Conservation (phyloP, 306 rosid genomes). For the Herpetospermum pedunculosum region DNA sequence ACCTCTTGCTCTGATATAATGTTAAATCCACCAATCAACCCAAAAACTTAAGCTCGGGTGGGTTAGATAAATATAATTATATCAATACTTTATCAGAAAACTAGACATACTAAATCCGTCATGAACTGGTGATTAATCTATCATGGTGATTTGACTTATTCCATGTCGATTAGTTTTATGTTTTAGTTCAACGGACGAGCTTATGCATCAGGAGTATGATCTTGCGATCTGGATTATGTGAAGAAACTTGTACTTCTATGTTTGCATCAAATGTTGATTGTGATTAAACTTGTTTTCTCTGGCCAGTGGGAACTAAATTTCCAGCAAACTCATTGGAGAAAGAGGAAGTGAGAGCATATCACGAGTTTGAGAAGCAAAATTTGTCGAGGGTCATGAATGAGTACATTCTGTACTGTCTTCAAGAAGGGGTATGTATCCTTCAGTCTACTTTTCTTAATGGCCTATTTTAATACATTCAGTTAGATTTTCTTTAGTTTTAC, state of each 20-base stretch:
- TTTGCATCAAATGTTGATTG: neutral
- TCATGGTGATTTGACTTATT: too few species aligned
- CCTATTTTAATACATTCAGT: neutral
- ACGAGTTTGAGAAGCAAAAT: conserved; percentile 44
- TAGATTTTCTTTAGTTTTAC: neutral
- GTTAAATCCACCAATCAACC: too few species aligned
- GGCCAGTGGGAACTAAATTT: conserved; percentile 59
- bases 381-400: conserved; percentile 47
- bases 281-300: conserved; percentile 10
- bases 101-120: neutral
- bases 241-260: conserved; percentile 1
- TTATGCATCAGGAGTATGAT: neutral
- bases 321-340: conserved; percentile 37
- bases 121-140: neutral
- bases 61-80: too few species aligned
- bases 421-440: conserved; percentile 53
- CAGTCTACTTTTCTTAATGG: neutral
- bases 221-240: neutral
- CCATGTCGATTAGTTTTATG: too few species aligned
- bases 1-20: too few species aligned
- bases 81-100: too few species aligned
- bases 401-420: conserved; percentile 39
- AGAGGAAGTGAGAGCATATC: conserved; percentile 45
- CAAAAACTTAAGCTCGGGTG: too few species aligned
- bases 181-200: too few species aligned